Percentiles rank a stretch among this genome's conserved stretches.
These are phyloP conservation scores for Alternaria incomplexa DNA, from an alignment of 2,329 filamentous ascomycete genomes.

Conservation along the genomic window DNA sequence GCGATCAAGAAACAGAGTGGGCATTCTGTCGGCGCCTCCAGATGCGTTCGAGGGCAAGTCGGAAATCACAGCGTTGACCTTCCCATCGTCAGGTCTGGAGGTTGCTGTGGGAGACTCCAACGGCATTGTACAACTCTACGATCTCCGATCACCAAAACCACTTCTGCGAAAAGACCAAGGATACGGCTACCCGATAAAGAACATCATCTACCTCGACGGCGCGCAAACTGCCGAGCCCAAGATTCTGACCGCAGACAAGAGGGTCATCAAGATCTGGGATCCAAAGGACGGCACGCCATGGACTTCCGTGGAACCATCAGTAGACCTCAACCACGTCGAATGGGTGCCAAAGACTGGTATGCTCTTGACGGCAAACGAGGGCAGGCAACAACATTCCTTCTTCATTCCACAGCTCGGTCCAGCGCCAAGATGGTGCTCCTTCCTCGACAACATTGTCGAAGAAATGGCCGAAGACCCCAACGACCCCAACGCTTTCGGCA, in stretches of 20 bases:
- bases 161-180: conserved; percentile 93
- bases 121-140: conserved; percentile 88
- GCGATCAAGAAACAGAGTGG: conserved; percentile 79
- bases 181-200: conserved; percentile 91
- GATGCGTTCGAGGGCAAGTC: conserved; percentile 50
- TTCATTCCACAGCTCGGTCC: conserved; percentile 93
- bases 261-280: conserved; percentile 98
- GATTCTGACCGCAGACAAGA: conserved; percentile 89
- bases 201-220: conserved; percentile 71
- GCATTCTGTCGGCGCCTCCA: conserved; percentile 69
- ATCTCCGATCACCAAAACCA: conserved; percentile 85
- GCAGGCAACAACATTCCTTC: conserved; percentile 91
- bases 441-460: conserved; percentile 96
- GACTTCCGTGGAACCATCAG: conserved; percentile 93
- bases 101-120: conserved; percentile 86
- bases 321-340: conserved; percentile 92
- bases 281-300: conserved; percentile 81
- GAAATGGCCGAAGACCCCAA: conserved; percentile 89
- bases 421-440: conserved; percentile 93
- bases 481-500: conserved; percentile 63
- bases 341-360: conserved; percentile 94
- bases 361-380: conserved; percentile 96
- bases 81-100: conserved; percentile 81
- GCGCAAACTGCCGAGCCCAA: conserved; percentile 73
- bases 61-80: conserved; percentile 86